Conservation (phyloP, 2,329 filamentous ascomycete species). For the Talaromyces sp. region DNA sequence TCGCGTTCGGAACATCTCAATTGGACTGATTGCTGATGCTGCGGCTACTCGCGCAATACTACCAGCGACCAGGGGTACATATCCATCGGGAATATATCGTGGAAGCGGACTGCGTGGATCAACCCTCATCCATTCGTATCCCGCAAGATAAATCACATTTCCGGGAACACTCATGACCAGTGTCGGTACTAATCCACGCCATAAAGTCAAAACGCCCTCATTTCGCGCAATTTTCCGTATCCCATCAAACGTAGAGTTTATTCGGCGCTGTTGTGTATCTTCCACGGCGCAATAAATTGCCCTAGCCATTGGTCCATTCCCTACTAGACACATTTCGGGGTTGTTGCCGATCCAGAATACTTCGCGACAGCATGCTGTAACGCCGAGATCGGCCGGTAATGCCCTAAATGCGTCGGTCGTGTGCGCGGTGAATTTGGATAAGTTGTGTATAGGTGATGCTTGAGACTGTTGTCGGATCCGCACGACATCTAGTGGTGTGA, state of each 20-base stretch:
- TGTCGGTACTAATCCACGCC: slow-evolving; percentile 92
- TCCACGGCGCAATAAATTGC: slow-evolving; percentile 78
- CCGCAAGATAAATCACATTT: slow-evolving; percentile 98
- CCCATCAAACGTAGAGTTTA: slow-evolving; percentile 88
- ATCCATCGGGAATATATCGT: slow-evolving; percentile 62
- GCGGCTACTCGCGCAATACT: slow-evolving; percentile 74
- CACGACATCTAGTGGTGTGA: slow-evolving; percentile 94
- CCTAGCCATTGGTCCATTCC: slow-evolving; percentile 35
- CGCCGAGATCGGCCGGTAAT: slow-evolving; percentile 79
- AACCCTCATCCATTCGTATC: slow-evolving; percentile 89
- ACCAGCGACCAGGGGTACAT: slow-evolving; percentile 78
- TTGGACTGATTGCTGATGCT: slow-evolving; percentile 78
- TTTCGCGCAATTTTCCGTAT: slow-evolving; percentile 91
- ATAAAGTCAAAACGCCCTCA: slow-evolving; percentile 81
- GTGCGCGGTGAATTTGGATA: slow-evolving; percentile 54
- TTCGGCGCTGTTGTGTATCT: slow-evolving; percentile 76
- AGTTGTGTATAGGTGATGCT: slow-evolving; percentile 52
- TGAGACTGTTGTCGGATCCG: slow-evolving; percentile 93
- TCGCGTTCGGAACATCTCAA: slow-evolving; percentile 90
- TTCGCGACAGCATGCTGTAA: slow-evolving; percentile 92
- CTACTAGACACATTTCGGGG: slow-evolving; percentile 76
- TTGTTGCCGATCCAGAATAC: slow-evolving; percentile 94
- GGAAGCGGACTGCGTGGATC: slow-evolving; percentile 71
- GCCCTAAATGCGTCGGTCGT: slow-evolving; percentile 57
- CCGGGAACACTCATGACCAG: slow-evolving; percentile 89